These are phyloP conservation scores for Orbilia blumenaviensis DNA, from an alignment of 2,329 filamentous ascomycete genomes.

Conservation along the genomic window DNA sequence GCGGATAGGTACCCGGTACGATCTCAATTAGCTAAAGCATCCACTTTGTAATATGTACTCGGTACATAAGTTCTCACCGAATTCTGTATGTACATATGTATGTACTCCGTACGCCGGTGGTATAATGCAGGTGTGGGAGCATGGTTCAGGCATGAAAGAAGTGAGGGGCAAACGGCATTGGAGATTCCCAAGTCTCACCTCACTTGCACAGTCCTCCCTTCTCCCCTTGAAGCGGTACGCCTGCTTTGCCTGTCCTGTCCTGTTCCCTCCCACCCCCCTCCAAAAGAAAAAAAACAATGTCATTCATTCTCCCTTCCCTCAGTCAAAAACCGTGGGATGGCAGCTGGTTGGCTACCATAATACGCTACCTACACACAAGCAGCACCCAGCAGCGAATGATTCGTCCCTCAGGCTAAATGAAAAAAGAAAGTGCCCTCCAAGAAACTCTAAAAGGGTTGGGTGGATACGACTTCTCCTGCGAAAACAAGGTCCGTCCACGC, in stretches of 20 bases:
- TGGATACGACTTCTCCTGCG: not conserved
- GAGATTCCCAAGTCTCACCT: constrained; percentile 12
- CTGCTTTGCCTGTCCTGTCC: not conserved
- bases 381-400: not conserved
- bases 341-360: constrained; percentile 30
- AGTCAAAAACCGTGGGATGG: constrained; percentile 19
- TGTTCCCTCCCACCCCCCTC: too few relatives aligned
- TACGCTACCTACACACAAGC: too few relatives aligned
- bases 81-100: not conserved
- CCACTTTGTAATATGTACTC: not conserved
- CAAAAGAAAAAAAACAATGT: too few relatives aligned
- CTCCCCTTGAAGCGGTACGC: constrained; percentile 33
- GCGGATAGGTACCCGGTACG: not conserved
- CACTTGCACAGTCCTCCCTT: constrained; percentile 7
- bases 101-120: not conserved
- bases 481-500: not conserved
- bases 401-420: constrained; percentile 6
- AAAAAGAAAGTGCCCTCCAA: constrained; percentile 23
- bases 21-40: not conserved
- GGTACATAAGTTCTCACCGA: too few relatives aligned
- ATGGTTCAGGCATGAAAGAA: constrained; percentile 46
- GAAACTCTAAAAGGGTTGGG: constrained; percentile 2
- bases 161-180: constrained; percentile 17
- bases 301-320: not conserved
- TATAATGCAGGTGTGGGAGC: constrained; percentile 39